Base-by-base conservation (phyloP, 2,329 filamentous ascomycete species). In the Chrysosphaeria jannelii region DNA sequence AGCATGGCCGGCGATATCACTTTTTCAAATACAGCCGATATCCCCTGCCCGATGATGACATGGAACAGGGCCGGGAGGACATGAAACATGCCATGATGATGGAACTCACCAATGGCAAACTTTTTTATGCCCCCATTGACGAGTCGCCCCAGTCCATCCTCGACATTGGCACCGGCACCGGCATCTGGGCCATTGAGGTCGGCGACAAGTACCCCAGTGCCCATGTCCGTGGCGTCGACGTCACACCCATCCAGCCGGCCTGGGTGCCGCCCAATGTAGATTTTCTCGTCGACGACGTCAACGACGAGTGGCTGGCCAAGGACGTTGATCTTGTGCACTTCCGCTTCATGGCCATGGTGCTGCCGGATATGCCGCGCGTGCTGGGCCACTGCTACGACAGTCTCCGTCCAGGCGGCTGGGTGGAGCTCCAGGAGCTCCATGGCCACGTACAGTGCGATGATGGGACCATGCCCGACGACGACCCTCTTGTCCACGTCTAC, bases 271-370 rank as follows among this genome's bases (percentile, higher is more conserved):
- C 31, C 12, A 33, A 33, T 18, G 25, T 30, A 4, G 23, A 25
- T 8, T 30, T 32, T 17, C 21, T 30, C 8, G 27, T 33, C 6
- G 31, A 33, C 21, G 30, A 33, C 29, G 46, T 55, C 14, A 56
- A 62, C 32, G 47, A 47, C 24, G 36, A 39, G 4, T 65, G 58
- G 59, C 49, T 50, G 6, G 47, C 53, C 23, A 46, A 53, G 25
- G 43, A 52, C 24, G 64, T 57, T 28, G 59, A 66, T 34, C 60
- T 57, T 28, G 50, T 62, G 8, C 59, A 65, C 35, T 50, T 53
- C 10, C 47, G 61, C 3, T 53, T 59, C 25, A 53, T 54, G 2
- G 51, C 53, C 8, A 49, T 50, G 38, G 47, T 50, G 2, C 48
- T 65, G 20, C 50, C 44, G 20, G 46, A 62, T 33, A 58, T 54